Percentiles rank a stretch among this genome's conserved stretches.
These are phyloP conservation scores for Cyclotella baltica DNA, from an alignment of 108 stramenopile species.

Conservation along the genomic window DNA sequence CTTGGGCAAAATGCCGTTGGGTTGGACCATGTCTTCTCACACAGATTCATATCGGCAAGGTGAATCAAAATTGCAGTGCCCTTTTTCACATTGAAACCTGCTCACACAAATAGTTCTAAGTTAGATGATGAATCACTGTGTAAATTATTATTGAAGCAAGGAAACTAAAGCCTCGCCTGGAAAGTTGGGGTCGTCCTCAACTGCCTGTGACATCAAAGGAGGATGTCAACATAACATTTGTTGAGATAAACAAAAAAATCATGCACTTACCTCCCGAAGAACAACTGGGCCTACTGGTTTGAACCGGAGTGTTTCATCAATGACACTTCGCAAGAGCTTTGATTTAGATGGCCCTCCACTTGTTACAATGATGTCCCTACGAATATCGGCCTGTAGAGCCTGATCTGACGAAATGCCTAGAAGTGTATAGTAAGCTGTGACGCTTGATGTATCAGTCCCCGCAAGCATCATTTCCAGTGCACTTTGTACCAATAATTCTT, in stretches of 20 bases:
- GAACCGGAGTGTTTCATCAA: slow-evolving; percentile 11
- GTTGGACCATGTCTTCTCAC: background rate
- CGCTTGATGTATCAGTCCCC: background rate
- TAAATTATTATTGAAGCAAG: background rate
- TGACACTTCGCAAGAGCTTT: slow-evolving; percentile 11
- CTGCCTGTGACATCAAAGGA: background rate
- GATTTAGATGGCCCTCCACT: background rate
- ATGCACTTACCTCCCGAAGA: slow-evolving; percentile 1
- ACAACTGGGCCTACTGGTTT: slow-evolving; percentile 20
- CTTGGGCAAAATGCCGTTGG: background rate
- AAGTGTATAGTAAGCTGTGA: background rate
- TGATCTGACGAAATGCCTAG: background rate
- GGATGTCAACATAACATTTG: background rate
- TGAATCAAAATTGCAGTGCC: slow-evolving; percentile 7
- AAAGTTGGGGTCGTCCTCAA: slow-evolving; percentile 4
- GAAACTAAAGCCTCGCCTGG: background rate
- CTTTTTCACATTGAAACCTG: background rate
- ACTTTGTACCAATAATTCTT: background rate
- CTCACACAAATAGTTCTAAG: background rate
- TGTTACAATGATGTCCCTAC: background rate
- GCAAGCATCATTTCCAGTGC: slow-evolving; percentile 7
- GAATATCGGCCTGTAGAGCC: background rate
- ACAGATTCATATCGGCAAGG: slow-evolving; percentile 15
- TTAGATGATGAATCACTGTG: background rate
- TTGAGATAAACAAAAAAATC: background rate